These are phyloP conservation scores for Ophiosphaerella herpotricha DNA, from an alignment of 2,329 filamentous ascomycete genomes.

Conservation along the genomic window DNA sequence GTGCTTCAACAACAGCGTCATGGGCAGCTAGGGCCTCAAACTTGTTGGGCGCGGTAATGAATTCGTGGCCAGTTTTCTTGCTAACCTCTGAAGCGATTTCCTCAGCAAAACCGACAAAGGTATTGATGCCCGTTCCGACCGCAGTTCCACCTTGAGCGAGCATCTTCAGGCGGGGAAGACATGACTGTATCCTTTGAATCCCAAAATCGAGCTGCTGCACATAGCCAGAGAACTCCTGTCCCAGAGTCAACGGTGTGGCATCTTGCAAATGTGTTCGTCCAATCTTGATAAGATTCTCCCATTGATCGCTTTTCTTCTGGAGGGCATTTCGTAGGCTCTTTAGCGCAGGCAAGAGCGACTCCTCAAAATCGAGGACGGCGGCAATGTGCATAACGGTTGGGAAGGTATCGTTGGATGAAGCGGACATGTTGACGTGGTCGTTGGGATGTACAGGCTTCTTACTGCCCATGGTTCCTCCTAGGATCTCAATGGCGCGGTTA, in stretches of 20 bases:
- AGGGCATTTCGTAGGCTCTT: conserved; percentile 81
- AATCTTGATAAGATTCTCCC: conserved; percentile 98
- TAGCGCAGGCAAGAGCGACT: conserved; percentile 80
- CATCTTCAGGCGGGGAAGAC: conserved; percentile 81
- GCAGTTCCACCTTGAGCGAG: conserved; percentile 96
- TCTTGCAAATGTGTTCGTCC: conserved; percentile 97
- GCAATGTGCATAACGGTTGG: conserved; percentile 99
- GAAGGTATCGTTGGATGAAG: conserved; percentile 98
- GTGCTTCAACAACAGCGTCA: conserved; percentile 93
- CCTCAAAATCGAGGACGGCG: conserved; percentile 89
- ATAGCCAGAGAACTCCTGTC: conserved; percentile 97
- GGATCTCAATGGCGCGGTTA: conserved; percentile 97
- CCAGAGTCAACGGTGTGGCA: conserved; percentile 91
- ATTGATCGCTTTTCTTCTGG: conserved; percentile 85
- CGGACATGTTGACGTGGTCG: conserved; percentile 99
- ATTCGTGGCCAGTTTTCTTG: conserved; percentile 90
- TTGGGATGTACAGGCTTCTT: conserved; percentile 99
- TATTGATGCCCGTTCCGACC: conserved; percentile 97
- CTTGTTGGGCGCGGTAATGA: conserved; percentile 98
- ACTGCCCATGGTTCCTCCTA: conserved; percentile 89
- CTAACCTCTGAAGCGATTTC: conserved; percentile 87
- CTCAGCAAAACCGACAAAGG: conserved; percentile 93
- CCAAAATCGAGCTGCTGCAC: conserved; percentile 91
- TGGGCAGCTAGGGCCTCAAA: conserved; percentile 96
- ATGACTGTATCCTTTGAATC: conserved; percentile 81